phyloP scores from a whole-genome alignment of 2,329 filamentous ascomycete species.

The Byssothecium circinans region DNA sequence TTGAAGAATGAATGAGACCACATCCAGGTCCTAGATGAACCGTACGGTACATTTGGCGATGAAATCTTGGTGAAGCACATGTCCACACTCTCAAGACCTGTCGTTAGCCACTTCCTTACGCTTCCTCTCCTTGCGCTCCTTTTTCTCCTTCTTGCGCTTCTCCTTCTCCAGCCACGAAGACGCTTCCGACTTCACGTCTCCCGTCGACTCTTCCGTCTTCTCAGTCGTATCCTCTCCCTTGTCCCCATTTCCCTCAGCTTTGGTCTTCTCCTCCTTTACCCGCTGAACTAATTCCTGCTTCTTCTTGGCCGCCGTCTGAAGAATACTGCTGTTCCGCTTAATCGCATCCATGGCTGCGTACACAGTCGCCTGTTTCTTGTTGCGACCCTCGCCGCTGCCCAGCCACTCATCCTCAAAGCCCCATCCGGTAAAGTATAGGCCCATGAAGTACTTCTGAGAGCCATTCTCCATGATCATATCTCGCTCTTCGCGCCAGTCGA shows the following conservation, averaged over 20 bases:
- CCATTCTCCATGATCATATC: constrained; percentile 54
- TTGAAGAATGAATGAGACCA: too few species aligned
- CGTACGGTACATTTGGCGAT: too few species aligned
- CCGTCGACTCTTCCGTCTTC: not conserved
- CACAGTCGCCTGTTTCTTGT: constrained; percentile 69
- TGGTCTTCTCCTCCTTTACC: constrained; percentile 18
- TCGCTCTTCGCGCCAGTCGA: constrained; percentile 54
- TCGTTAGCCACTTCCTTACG: not conserved
- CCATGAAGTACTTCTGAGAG: constrained; percentile 64
- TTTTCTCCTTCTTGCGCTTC: constrained; percentile 12
- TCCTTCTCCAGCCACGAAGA: constrained; percentile 9
- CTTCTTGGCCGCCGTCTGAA: constrained; percentile 19
- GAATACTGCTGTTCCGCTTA: constrained; percentile 42
- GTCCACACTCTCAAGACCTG: not conserved
- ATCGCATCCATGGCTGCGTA: constrained; percentile 67
- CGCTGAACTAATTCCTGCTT: constrained; percentile 25
- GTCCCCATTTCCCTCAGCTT: constrained; percentile 10
- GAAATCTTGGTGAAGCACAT: too few species aligned
- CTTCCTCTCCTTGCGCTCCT: constrained; percentile 5
- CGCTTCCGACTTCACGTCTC: not conserved
- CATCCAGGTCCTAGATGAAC: too few species aligned
- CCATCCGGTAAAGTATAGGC: constrained; percentile 68
- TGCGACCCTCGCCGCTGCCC: constrained; percentile 64
- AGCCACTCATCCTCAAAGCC: constrained; percentile 65
- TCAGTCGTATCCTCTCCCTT: not conserved